Evolutionary conservation across 306 rosid species (phyloP).

Genomic region (Gastrolobium bilobum): DNA sequence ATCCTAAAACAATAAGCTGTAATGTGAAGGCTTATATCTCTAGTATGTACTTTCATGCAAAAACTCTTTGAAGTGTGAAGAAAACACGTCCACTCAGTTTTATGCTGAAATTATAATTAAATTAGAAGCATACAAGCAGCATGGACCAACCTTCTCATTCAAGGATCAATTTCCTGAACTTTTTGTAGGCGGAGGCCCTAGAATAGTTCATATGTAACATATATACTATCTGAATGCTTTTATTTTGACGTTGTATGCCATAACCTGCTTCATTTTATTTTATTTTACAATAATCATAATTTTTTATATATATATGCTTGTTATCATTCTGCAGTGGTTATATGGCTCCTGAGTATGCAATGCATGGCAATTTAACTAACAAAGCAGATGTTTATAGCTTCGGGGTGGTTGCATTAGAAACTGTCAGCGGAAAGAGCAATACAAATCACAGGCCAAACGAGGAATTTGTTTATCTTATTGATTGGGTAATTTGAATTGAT

Average conservation of each 20-base stretch:
- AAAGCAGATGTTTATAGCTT: slow-evolving; percentile 96
- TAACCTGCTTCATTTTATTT: neutral
- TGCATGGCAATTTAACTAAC: slow-evolving; percentile 88
- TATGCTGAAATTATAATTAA: neutral
- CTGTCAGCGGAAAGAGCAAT: slow-evolving; percentile 91
- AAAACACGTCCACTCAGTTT: neutral
- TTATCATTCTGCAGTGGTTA: slow-evolving; percentile 74
- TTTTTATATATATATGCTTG: neutral
- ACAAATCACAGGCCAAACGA: slow-evolving; percentile 88
- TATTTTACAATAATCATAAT: neutral
- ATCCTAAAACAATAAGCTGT: no score
- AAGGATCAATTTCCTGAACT: neutral
- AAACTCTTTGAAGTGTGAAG: neutral
- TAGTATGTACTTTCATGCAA: neutral
- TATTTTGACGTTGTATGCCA: neutral
- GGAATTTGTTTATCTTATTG: slow-evolving; percentile 93
- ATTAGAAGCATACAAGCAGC: neutral
- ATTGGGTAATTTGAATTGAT: slow-evolving; percentile 71
- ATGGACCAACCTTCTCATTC: neutral
- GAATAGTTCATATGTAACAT: neutral
- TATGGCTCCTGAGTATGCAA: slow-evolving; percentile 98
- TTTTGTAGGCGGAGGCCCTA: neutral
- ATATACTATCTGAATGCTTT: neutral
- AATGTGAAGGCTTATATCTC: no score
- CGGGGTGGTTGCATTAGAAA: slow-evolving; percentile 92